phyloP scores from a whole-genome alignment of 768 basidiomycete species.

The Mycena alexandri region DNA sequence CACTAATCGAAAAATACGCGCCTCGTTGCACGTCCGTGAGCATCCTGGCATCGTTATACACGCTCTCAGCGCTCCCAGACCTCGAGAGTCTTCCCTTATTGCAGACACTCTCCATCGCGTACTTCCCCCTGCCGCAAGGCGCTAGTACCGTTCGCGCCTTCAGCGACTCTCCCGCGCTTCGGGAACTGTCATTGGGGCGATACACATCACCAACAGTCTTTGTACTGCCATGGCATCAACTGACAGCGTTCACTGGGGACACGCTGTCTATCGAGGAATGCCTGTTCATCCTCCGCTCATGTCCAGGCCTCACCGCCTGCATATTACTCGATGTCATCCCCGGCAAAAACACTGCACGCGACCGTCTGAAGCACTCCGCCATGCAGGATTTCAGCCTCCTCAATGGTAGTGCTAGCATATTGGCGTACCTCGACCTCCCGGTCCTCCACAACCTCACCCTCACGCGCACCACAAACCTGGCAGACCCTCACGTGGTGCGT shows the following conservation, averaged over 20 bases:
- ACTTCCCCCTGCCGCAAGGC: neutral
- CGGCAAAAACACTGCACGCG: neutral
- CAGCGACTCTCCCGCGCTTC: neutral
- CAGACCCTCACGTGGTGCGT: neutral
- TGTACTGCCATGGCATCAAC: constrained; percentile 2
- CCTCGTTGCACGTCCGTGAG: constrained; percentile 2
- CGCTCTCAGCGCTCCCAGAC: neutral
- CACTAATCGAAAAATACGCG: neutral
- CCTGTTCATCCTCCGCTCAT: constrained; percentile 4
- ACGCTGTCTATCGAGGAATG: neutral
- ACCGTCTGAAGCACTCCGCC: neutral
- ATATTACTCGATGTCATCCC: constrained; percentile 1
- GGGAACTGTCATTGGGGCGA: constrained; percentile 1
- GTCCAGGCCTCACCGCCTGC: constrained; percentile 1
- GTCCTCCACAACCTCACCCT: constrained; percentile 2
- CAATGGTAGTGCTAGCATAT: neutral
- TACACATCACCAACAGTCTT: neutral
- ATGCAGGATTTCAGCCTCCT: constrained; percentile 2
- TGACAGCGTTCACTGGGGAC: constrained; percentile 6
- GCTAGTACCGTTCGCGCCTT: neutral
- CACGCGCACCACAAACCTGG: neutral
- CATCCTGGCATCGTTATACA: neutral
- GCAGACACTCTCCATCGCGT: neutral
- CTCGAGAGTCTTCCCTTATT: neutral
- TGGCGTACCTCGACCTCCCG: constrained; percentile 3